These are phyloP conservation scores for Penicillium malachiteum DNA, from an alignment of 495 filamentous ascomycete genomes.

Conservation along the genomic window DNA sequence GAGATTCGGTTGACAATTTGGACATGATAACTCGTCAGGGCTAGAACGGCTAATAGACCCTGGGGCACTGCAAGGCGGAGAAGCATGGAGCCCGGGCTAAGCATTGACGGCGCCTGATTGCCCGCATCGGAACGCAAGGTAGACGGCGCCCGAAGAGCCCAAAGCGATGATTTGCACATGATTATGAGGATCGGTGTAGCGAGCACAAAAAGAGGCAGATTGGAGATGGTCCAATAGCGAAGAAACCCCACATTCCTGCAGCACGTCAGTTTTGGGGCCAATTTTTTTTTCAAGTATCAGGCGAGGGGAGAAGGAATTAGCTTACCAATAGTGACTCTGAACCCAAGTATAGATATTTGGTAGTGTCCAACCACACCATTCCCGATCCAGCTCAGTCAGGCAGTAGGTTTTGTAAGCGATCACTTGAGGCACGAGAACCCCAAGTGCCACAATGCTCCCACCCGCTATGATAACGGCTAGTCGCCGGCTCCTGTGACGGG, in stretches of 20 bases:
- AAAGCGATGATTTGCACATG: conserved; percentile 59
- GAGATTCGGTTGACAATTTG: conserved; percentile 90
- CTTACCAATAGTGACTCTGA: conserved; percentile 85
- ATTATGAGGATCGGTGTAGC: conserved; percentile 76
- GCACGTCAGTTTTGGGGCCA: not conserved
- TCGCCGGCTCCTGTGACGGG: conserved; percentile 34
- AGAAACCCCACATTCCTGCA: conserved; percentile 82
- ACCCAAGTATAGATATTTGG: conserved; percentile 93
- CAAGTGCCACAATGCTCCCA: conserved; percentile 64
- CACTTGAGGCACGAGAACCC: conserved; percentile 69
- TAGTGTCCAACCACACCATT: conserved; percentile 70
- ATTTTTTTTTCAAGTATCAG: too few relatives aligned
- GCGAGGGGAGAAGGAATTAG: not conserved
- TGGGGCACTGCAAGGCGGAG: conserved; percentile 64
- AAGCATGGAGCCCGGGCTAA: conserved; percentile 50
- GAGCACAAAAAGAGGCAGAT: conserved; percentile 84
- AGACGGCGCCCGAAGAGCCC: conserved; percentile 36
- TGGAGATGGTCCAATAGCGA: conserved; percentile 84
- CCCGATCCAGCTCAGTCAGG: conserved; percentile 27
- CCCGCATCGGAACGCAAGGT: conserved; percentile 12
- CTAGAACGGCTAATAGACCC: conserved; percentile 66
- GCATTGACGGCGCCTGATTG: conserved; percentile 18
- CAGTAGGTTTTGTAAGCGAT: conserved; percentile 77
- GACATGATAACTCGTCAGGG: conserved; percentile 79
- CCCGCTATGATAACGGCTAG: conserved; percentile 58